Conservation (phyloP, 1,284 basidiomycete species). For the Trametes pubescens region DNA sequence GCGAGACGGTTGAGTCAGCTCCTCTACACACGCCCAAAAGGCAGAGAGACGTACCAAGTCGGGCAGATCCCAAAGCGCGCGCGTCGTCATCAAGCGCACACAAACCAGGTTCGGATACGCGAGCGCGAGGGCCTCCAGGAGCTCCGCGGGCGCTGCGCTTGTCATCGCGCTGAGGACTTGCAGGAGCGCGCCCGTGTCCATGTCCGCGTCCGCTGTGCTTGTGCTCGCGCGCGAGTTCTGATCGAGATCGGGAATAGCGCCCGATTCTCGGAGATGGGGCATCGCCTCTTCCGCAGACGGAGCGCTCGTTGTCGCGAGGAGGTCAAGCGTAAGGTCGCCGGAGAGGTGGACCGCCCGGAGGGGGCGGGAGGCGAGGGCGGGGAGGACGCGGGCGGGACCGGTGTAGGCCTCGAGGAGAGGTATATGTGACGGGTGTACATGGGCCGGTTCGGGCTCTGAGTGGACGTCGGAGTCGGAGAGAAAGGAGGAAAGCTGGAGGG, state of each 20-base stretch:
- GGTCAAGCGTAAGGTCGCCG: conserved; percentile 61
- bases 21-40: conserved; percentile 5
- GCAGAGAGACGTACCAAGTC: conserved; percentile 42
- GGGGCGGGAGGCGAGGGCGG: conserved; percentile 69
- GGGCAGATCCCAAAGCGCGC: conserved; percentile 43
- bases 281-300: conserved; percentile 52
- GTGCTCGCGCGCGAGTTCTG: conserved; percentile 9
- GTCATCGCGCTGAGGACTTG: conserved; percentile 47
- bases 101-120: conserved; percentile 45
- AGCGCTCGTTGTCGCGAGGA: conserved; percentile 55
- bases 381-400: conserved; percentile 64
- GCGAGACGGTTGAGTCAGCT: conserved; percentile 26
- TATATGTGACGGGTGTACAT: conserved; percentile 44
- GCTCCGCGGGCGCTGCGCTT: conserved; percentile 43
- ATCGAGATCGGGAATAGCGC: conserved; percentile 20
- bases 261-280: conserved; percentile 18
- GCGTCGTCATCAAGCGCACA: conserved; percentile 46
- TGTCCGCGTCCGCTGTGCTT: conserved; percentile 12
- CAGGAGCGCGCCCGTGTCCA: conserved; percentile 27
- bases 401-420: conserved; percentile 64
- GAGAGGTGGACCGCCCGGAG: conserved; percentile 67
- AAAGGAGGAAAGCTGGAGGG: conserved; percentile 32
- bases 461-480: conserved; percentile 26
- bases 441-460: conserved; percentile 37
- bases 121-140: conserved; percentile 45